phyloP scores from a whole-genome alignment of 164 flowering plant species.

The Vitis rotundifolia region DNA sequence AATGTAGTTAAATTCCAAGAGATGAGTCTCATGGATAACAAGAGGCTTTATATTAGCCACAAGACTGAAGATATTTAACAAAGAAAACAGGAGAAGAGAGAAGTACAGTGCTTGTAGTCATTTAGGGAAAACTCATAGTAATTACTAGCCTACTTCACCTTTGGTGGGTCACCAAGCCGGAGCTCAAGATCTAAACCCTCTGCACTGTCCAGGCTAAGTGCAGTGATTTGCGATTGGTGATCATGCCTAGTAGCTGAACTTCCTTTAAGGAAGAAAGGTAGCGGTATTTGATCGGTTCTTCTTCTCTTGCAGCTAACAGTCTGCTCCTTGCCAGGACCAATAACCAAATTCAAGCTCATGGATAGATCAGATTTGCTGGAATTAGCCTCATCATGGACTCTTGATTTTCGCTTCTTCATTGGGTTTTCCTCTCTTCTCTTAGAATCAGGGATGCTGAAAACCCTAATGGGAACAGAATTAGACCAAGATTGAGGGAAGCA shows the following conservation, averaged over 20 bases:
- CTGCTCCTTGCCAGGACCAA: not conserved
- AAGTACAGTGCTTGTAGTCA: no score
- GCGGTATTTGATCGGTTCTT: not conserved
- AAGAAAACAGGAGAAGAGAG: no score
- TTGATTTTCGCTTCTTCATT: not conserved
- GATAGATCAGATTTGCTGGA: not conserved
- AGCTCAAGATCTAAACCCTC: conserved; percentile 6
- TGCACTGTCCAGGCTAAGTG: not conserved
- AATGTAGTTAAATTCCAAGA: no score
- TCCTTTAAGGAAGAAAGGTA: not conserved
- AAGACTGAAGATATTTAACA: no score
- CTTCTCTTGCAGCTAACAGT: no score
- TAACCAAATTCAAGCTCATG: not conserved
- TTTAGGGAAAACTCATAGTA: no score
- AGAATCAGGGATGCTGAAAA: not conserved
- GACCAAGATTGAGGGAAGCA: not conserved
- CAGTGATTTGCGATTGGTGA: not conserved
- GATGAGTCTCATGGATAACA: no score
- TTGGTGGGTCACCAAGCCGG: conserved; percentile 2
- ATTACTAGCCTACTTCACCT: not conserved
- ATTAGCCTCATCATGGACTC: not conserved
- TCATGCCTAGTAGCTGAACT: not conserved
- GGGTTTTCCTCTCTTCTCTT: not conserved
- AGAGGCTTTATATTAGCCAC: no score
- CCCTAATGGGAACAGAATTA: not conserved